Conservation (phyloP, 2,329 filamentous ascomycete genomes). For the Colletotrichum paranaense region DNA sequence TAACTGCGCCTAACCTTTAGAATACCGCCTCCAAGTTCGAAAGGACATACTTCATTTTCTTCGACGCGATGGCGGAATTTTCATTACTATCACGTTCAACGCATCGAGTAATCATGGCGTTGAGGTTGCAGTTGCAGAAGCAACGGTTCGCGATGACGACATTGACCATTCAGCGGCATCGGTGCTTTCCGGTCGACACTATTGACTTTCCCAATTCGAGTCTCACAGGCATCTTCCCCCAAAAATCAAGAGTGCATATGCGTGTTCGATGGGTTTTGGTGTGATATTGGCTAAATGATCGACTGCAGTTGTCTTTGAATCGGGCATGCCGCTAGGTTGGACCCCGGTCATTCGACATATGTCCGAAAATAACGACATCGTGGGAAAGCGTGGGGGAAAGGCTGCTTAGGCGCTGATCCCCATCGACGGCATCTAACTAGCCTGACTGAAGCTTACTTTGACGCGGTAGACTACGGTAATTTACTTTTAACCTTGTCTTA, state of each 20-base stretch:
- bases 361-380: conserved; percentile 32
- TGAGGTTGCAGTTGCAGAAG: background rate
- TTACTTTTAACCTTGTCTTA: background rate
- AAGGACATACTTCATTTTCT: background rate
- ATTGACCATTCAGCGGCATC: conserved; percentile 15
- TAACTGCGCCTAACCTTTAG: background rate
- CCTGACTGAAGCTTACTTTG: conserved; percentile 6
- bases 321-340: background rate
- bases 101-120: background rate
- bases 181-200: background rate
- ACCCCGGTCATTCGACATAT: conserved; percentile 33
- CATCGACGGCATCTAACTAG: background rate
- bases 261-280: background rate
- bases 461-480: background rate
- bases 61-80: conserved; percentile 10
- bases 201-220: background rate
- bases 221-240: background rate
- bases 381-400: conserved; percentile 19
- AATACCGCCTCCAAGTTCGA: background rate
- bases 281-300: background rate
- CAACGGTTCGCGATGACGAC: conserved; percentile 23
- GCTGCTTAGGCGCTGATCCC: conserved; percentile 5
- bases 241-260: background rate
- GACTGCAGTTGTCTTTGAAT: conserved; percentile 2
- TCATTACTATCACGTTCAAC: background rate